A percentile compares a stretch with the other conserved stretches of the same genome.
Evolutionary conservation across 1,284 basidiomycete genomes (phyloP).

Genomic region (Heterobasidion occidentale): DNA sequence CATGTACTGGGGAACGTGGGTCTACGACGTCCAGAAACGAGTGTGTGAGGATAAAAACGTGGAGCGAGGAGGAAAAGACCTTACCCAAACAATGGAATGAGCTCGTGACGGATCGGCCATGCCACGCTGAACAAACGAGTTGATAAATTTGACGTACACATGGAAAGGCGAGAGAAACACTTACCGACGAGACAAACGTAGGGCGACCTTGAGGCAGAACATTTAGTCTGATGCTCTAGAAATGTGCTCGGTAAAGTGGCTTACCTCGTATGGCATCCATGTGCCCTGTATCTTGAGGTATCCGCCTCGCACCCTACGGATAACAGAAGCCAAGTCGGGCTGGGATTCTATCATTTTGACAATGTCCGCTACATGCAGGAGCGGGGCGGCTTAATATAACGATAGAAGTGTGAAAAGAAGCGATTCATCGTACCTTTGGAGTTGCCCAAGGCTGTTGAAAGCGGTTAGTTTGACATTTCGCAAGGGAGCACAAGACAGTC

Average conservation of each 20-base stretch:
- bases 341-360: constrained; percentile 86
- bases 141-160: background rate
- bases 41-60: constrained; percentile 7
- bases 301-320: constrained; percentile 76
- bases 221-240: background rate
- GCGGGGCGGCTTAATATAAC: background rate
- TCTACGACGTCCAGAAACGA: constrained; percentile 14
- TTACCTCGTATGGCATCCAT: constrained; percentile 83
- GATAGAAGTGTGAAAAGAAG: background rate
- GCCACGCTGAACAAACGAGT: constrained; percentile 51
- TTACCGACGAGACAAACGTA: constrained; percentile 68
- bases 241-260: background rate
- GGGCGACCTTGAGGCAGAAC: constrained; percentile 49
- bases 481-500: background rate
- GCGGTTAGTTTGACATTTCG: constrained; percentile 1
- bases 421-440: constrained; percentile 56
- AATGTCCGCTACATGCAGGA: constrained; percentile 59
- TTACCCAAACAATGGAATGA: constrained; percentile 78
- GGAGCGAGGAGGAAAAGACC: constrained; percentile 9
- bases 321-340: constrained; percentile 71
- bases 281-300: constrained; percentile 86
- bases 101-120: constrained; percentile 81
- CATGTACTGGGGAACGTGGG: constrained; percentile 71
- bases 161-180: constrained; percentile 16
- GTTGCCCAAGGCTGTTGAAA: constrained; percentile 61